Conservation (phyloP, 139 green algal genomes). For the Chlamydomonas incerta region DNA sequence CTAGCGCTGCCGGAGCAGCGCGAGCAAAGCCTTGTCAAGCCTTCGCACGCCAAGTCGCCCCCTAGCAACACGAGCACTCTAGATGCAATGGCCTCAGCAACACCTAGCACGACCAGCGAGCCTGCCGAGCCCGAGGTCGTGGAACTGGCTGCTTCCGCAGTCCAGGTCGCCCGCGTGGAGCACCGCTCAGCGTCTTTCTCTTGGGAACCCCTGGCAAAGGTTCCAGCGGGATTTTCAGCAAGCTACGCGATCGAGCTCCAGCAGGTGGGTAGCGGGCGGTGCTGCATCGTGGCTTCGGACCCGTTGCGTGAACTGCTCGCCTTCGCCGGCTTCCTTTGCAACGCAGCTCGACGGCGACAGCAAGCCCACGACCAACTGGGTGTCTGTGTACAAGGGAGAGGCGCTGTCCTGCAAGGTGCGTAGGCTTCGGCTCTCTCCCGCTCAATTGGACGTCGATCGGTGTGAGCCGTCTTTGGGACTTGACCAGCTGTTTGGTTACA, state of each 20-base stretch:
- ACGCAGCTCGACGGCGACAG: constrained; percentile 28
- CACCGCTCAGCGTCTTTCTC: neutral
- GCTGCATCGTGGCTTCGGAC: neutral
- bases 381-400: constrained; percentile 23
- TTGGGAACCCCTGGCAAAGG: neutral
- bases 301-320: neutral
- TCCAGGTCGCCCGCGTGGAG: neutral
- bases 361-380: neutral
- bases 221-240: neutral
- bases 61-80: no score
- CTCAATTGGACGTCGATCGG: neutral
- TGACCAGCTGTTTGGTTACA: neutral
- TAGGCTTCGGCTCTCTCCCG: neutral
- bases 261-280: neutral
- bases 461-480: neutral
- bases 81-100: neutral
- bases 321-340: neutral
- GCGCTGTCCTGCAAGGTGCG: constrained; percentile 15
- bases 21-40: no score
- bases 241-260: constrained; percentile 22
- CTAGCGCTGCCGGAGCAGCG: no score
- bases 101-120: constrained; percentile 21
- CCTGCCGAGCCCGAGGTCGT: neutral
- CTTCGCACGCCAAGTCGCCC: no score
- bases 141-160: neutral